These are phyloP conservation scores for Sanghuangporus sanghuang DNA, from an alignment of 1,284 basidiomycete genomes.

Conservation along the genomic window DNA sequence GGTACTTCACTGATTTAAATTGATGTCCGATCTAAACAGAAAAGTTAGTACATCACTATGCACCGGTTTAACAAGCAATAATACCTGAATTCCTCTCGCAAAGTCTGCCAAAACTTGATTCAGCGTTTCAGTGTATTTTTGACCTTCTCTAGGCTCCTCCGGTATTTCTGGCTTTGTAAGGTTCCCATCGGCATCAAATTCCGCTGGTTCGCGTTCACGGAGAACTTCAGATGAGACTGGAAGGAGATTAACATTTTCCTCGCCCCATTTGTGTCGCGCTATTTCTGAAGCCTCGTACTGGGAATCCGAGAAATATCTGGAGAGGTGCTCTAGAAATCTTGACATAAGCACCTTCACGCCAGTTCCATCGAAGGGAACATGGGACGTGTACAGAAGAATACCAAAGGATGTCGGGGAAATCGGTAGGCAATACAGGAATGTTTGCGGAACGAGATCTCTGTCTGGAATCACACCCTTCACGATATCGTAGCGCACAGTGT, in stretches of 20 bases:
- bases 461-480: conserved; percentile 14
- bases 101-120: conserved; percentile 7
- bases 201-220: conserved; percentile 3
- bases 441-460: conserved; percentile 17
- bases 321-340: conserved; percentile 11
- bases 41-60: not conserved
- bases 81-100: conserved; percentile 1
- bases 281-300: not conserved
- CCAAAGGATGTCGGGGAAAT: conserved; percentile 15
- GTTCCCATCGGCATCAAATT: not conserved
- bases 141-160: conserved; percentile 12
- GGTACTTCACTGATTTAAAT: conserved; percentile 3
- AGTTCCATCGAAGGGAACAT: conserved; percentile 20
- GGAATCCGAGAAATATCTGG: conserved; percentile 10
- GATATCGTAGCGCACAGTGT: conserved; percentile 18
- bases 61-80: not conserved
- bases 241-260: conserved; percentile 11
- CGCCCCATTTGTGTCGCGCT: conserved; percentile 10
- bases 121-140: conserved; percentile 9
- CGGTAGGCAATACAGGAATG: conserved; percentile 19
- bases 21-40: not conserved
- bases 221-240: conserved; percentile 10
- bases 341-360: conserved; percentile 18
- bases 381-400: conserved; percentile 17
- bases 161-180: not conserved